A percentile compares a stretch with the other conserved stretches of the same genome.
These are phyloP conservation scores for Colletotrichum abscissum DNA, from an alignment of 2,329 filamentous ascomycete species.

Conservation along the genomic window DNA sequence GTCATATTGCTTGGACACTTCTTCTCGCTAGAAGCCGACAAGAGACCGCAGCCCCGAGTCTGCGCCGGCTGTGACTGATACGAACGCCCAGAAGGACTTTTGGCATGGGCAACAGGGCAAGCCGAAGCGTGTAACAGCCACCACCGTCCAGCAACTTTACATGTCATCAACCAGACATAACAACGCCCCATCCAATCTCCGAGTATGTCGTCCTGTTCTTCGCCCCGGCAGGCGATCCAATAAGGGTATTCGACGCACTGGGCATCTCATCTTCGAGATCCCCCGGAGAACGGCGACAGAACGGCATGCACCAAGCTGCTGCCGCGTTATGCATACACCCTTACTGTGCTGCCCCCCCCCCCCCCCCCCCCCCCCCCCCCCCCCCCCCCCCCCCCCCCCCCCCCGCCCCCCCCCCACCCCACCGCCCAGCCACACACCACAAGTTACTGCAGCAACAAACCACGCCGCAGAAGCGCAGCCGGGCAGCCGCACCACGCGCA, in stretches of 20 bases:
- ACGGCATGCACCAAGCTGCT: conserved; percentile 16
- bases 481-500: too few relatives aligned
- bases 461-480: too few relatives aligned
- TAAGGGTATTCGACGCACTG: conserved; percentile 1
- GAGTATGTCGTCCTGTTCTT: neutral
- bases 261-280: conserved; percentile 23
- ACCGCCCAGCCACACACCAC: too few relatives aligned
- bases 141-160: neutral
- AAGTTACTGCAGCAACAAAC: too few relatives aligned
- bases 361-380: neutral
- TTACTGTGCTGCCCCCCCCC: neutral
- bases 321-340: conserved; percentile 22
- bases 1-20: neutral
- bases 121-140: neutral
- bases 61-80: neutral
- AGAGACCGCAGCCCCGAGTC: neutral
- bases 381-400: neutral
- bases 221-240: neutral
- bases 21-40: neutral
- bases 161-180: neutral
- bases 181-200: conserved; percentile 1
- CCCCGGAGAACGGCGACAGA: conserved; percentile 2
- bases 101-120: neutral
- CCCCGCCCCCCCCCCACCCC: too few relatives aligned
- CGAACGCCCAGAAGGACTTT: neutral